phyloP scores from a whole-genome alignment of 2,329 filamentous ascomycete genomes.

The Fusarium palustre region DNA sequence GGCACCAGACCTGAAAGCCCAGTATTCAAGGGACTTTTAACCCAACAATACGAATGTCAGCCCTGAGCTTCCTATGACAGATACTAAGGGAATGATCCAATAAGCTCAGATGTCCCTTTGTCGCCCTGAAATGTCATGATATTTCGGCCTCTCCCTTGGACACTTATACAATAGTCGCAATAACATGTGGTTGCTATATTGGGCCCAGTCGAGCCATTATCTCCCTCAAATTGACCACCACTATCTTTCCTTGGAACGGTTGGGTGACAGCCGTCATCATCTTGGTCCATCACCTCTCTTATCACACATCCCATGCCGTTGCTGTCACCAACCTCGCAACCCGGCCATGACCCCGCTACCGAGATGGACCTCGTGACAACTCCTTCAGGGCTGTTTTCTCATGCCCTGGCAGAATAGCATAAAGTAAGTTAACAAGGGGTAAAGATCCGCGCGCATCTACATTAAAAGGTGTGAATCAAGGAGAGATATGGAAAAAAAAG shows the following conservation, averaged over 20 bases:
- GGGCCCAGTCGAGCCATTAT: constrained; percentile 19
- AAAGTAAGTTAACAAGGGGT: constrained; percentile 33
- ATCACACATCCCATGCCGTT: constrained; percentile 37
- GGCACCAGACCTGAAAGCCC: constrained; percentile 18
- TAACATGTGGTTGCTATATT: constrained; percentile 32
- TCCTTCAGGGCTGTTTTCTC: constrained; percentile 33
- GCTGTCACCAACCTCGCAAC: constrained; percentile 24
- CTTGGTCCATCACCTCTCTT: constrained; percentile 31
- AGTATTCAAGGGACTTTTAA: constrained; percentile 18
- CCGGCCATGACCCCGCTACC: constrained; percentile 41
- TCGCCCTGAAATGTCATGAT: constrained; percentile 27
- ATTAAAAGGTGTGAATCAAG: constrained; percentile 20
- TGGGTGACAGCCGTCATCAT: constrained; percentile 28
- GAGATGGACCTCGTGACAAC: constrained; percentile 42
- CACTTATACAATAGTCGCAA: constrained; percentile 19
- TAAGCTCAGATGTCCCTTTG: constrained; percentile 31
- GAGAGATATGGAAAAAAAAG: constrained; percentile 15
- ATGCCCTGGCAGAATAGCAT: constrained; percentile 34
- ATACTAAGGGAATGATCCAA: constrained; percentile 35
- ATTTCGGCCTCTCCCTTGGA: constrained; percentile 16
- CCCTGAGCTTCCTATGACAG: constrained; percentile 34
- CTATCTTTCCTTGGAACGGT: constrained; percentile 24
- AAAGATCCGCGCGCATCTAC: constrained; percentile 35
- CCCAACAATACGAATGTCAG: constrained; percentile 12
- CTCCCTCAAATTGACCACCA: background rate